Percentiles rank a stretch among this genome's conserved stretches.
Evolutionary conservation across 176 grass and related monocot genomes (phyloP).

Genomic region (Cenchrus purpureus): DNA sequence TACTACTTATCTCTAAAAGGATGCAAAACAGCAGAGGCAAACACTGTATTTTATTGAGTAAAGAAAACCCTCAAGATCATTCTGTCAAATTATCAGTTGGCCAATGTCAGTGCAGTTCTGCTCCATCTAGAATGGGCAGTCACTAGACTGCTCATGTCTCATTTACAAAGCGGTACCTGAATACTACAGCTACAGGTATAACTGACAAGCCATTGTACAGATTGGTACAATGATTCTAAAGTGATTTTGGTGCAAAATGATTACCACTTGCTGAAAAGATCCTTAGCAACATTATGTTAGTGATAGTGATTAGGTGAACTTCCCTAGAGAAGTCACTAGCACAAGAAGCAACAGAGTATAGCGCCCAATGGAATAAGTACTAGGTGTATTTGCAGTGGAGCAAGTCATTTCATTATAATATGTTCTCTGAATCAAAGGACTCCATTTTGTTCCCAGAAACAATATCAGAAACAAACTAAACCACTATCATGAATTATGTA

Average conservation of each 20-base stretch:
- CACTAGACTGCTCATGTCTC: neutral
- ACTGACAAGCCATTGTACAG: neutral
- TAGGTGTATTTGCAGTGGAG: neutral
- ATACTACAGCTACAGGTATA: neutral
- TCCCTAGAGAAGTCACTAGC: neutral
- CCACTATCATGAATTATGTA: neutral
- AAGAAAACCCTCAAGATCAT: neutral
- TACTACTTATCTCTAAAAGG: neutral
- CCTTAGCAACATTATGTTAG: neutral
- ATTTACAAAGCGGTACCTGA: neutral
- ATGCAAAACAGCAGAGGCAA: neutral
- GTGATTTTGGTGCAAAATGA: neutral
- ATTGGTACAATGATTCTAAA: neutral
- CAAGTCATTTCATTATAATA: neutral
- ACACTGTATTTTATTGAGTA: neutral
- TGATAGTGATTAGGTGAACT: neutral
- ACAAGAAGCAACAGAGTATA: neutral
- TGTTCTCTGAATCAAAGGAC: neutral
- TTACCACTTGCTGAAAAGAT: neutral
- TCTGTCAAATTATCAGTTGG: neutral
- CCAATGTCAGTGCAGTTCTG: neutral
- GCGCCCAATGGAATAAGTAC: neutral
- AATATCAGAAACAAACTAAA: neutral
- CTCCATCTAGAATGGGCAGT: constrained; percentile 1
- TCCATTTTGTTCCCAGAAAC: neutral